Base-by-base conservation (phyloP, 129 eudicot genomes). In the Chrysanthemum lavandulifolium region DNA sequence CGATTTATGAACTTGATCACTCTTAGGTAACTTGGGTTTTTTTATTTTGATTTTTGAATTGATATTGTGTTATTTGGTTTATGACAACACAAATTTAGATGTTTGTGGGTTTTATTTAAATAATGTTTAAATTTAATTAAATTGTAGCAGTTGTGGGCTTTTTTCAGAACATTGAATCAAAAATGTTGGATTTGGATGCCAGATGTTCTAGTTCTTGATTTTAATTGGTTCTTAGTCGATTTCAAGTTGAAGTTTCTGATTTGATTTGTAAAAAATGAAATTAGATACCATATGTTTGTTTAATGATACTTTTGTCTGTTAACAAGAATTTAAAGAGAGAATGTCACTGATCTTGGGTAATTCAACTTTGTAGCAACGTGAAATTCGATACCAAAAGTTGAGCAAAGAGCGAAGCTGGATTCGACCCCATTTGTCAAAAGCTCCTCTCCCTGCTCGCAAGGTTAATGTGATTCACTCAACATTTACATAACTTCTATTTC, bases 341-440 rank as follows among this genome's bases (percentile, higher is more conserved):
- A 15, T 51, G 66, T 52, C 65, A 13, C 73, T 80, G 77, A 84
- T 84, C 65, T 72, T 65, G 76, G 29, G 14, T 83, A 45, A 72
- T 63, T 74, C 47, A 11, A 69, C 33, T 71, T 61, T 83, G 86
- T 82, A 87, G 95, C 91, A 87, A 81, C 95, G 83, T 67, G 97
- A 92, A 80, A 71, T 50, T 61, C 87, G 73, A 71, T 83, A 86
- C 78, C 96, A 86, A 74, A 84, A 87, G 79, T 79, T 89, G 82
- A 84, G 90, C 80, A 82, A 75, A 76, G 95, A 89, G 85, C 80
- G 68, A 79, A 80, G 78, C 72, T 68, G 85, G 84, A 73, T 33
- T 47, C 86, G 61, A 65, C 88, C 94, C 49, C 84, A 76, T 85
- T 71, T 79, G 40, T 71, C 73, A 69, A 78, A 82, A 82, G 68